These are phyloP conservation scores for Penicillium paradoxum DNA, from an alignment of 495 filamentous ascomycete species.

Conservation along the genomic window DNA sequence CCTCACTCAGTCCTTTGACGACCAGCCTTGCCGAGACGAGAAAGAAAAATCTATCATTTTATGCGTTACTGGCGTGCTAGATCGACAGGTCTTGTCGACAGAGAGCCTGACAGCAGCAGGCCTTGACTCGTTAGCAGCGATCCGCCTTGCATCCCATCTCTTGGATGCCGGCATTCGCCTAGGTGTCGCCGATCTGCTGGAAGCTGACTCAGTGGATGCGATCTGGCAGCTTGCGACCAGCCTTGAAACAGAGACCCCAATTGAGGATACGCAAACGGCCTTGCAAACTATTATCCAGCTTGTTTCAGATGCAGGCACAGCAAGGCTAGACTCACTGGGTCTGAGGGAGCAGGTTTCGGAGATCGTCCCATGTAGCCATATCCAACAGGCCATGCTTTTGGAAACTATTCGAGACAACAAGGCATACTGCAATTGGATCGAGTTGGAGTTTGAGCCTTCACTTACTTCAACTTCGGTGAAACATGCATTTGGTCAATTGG, in stretches of 20 bases:
- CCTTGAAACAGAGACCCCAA: slow-evolving; percentile 5
- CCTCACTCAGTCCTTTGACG: slow-evolving; percentile 23
- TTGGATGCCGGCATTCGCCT: slow-evolving; percentile 46
- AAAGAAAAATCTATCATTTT: slow-evolving; percentile 45
- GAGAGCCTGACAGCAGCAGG: slow-evolving; percentile 50
- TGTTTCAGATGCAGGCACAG: slow-evolving; percentile 21
- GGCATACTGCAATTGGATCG: slow-evolving; percentile 72
- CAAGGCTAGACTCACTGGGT: slow-evolving; percentile 16
- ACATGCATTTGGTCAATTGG: slow-evolving; percentile 42
- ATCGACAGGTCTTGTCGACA: slow-evolving; percentile 27
- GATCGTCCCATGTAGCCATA: slow-evolving; percentile 58
- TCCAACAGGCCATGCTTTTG: slow-evolving; percentile 72
- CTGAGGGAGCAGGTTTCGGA: slow-evolving; percentile 39
- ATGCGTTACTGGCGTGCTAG: slow-evolving; percentile 44
- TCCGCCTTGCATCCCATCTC: slow-evolving; percentile 58
- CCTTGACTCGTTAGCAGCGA: slow-evolving; percentile 69
- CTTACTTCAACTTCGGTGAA: slow-evolving; percentile 29
- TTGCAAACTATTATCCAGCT: slow-evolving; percentile 16
- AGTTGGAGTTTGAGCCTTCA: slow-evolving; percentile 46
- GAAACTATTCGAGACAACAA: slow-evolving; percentile 53
- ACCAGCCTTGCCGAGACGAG: slow-evolving; percentile 23
- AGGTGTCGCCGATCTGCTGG: slow-evolving; percentile 53
- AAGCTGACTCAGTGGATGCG: slow-evolving; percentile 39
- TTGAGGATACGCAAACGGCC: slow-evolving; percentile 12
- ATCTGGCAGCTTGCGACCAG: slow-evolving; percentile 26